These are phyloP conservation scores for Talaromyces sp. DNA, from an alignment of 2,329 filamentous ascomycete genomes.

Conservation along the genomic window DNA sequence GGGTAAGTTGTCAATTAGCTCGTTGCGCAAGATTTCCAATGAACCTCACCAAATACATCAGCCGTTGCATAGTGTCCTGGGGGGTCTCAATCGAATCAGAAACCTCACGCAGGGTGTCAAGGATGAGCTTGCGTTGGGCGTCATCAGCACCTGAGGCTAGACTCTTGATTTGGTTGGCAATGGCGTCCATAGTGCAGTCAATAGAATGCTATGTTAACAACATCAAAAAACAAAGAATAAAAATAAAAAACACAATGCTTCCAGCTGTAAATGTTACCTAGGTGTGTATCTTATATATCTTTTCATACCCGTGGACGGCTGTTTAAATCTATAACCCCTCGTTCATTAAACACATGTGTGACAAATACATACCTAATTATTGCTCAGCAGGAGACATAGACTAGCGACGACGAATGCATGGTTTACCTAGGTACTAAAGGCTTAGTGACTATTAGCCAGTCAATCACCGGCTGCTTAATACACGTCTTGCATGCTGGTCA, in stretches of 20 bases:
- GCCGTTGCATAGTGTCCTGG: too few species aligned
- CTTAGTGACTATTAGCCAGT: not conserved
- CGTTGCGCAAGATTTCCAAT: not conserved
- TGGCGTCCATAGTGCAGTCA: not conserved
- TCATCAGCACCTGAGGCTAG: constrained; percentile 18
- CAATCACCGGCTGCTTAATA: too few species aligned
- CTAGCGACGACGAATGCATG: too few species aligned
- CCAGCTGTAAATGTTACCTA: not conserved
- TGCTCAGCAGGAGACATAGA: too few species aligned
- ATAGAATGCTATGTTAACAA: not conserved
- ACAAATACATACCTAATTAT: too few species aligned
- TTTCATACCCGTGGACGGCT: too few species aligned
- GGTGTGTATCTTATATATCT: not conserved
- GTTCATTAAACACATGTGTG: too few species aligned
- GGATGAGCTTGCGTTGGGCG: constrained; percentile 15
- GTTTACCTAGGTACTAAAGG: not conserved
- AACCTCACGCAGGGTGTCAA: constrained; percentile 17
- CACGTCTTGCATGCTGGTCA: too few species aligned
- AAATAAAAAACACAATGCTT: not conserved
- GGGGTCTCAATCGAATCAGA: constrained; percentile 17
- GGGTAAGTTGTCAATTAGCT: not conserved
- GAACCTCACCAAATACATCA: not conserved
- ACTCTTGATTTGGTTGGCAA: constrained; percentile 14
- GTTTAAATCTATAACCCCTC: too few species aligned
- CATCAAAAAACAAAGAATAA: too few species aligned